Evolutionary conservation across 371 early-diverging fungal species (phyloP), one percentile per base, ranked within the genome.

Genomic region (Zopfochytrium polystomum): DNA sequence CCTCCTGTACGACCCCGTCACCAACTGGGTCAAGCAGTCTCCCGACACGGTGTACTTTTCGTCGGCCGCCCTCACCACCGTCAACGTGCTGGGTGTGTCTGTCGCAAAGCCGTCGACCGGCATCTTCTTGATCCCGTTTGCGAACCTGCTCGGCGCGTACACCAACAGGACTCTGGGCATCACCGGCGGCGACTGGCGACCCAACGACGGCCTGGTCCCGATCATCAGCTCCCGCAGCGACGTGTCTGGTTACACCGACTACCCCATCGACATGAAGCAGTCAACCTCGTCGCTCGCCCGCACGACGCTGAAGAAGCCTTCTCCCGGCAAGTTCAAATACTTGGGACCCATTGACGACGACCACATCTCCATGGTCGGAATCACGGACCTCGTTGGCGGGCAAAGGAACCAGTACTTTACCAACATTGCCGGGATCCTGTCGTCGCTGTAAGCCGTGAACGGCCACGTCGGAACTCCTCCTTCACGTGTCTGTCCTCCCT

Each of bases 151-250:
- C 23, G 62, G 53, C 25, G 18, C 53, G 18, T 53, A 62, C 62
- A 30, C 30, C 1, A 52, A 52, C 52, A 47, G 55, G 47, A 32
- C 25, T 34, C 27, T 46, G 0, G 38, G 32, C 45, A 5, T 18
- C 43, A 11, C n/a, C 27, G 44, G 27, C 45, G 22, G n/a, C 32
- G 43, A 7, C 27, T 62, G 62, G 62, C 30, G 55, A 11, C 34
- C 45, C n/a, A 62, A 62, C 55, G 62, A 62, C 35, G 62, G 62
- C 45, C 33, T 63, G 20, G 63, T 63, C 32, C 27, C 34, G 7
- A 33, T 63, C 31, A 25, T 26, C 3, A 13, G 51, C n/a, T 47
- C 55, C 30, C n/a, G 34, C 9, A 50, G 56, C 15, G 55, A 54
- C 43, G 32, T 35, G 1, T 63, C 61, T 42, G 50, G 23, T 27